phyloP scores from a whole-genome alignment of 1,284 basidiomycete genomes.

The Apiotrichum gracile region DNA sequence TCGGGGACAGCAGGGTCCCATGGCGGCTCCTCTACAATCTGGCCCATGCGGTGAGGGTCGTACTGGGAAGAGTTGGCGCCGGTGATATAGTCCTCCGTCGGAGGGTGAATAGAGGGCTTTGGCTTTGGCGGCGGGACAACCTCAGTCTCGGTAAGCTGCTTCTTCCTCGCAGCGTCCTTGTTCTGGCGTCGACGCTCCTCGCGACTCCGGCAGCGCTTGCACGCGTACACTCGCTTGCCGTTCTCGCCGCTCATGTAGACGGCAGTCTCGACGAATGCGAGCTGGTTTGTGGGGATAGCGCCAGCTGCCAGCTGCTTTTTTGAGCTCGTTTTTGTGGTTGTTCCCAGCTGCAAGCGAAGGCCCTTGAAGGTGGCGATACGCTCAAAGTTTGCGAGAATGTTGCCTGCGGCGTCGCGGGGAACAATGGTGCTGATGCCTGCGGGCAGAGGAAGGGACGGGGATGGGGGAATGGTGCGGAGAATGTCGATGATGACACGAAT shows the following conservation, averaged over 20 bases:
- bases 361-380: conserved; percentile 36
- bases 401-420: conserved; percentile 26
- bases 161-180: conserved; percentile 40
- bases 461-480: conserved; percentile 31
- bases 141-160: conserved; percentile 28
- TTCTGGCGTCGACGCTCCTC: conserved; percentile 56
- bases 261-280: conserved; percentile 41
- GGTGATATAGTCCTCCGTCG: conserved; percentile 36
- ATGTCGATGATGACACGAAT: conserved; percentile 44
- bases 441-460: conserved; percentile 22
- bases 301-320: conserved; percentile 43
- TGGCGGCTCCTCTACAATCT: conserved; percentile 39
- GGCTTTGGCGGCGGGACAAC: conserved; percentile 14
- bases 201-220: conserved; percentile 73
- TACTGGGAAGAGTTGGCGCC: conserved; percentile 38
- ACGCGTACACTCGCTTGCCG: conserved; percentile 59
- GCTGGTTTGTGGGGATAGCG: conserved; percentile 30
- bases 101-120: conserved; percentile 16
- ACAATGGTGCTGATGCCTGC: conserved; percentile 18
- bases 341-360: conserved; percentile 35
- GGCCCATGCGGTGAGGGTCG: conserved; percentile 32
- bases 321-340: conserved; percentile 39
- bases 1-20: conserved; percentile 38
- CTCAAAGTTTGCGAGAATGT: conserved; percentile 30
- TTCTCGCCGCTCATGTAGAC: conserved; percentile 43